phyloP scores from a whole-genome alignment of 768 basidiomycete genomes.

The Calocybe indica region DNA sequence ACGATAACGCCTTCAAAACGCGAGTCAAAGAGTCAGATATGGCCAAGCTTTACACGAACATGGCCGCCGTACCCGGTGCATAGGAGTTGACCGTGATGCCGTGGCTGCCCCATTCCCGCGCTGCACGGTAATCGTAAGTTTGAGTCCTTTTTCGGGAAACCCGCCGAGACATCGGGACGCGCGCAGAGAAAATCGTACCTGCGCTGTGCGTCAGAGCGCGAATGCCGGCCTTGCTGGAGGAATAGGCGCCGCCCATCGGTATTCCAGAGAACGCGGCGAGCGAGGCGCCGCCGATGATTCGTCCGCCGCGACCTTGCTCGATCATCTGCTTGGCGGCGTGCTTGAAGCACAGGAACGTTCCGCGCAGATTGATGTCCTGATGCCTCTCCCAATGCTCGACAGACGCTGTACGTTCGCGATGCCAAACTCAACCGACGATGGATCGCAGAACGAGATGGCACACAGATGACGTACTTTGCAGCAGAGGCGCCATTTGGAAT shows the following conservation, averaged over 20 bases:
- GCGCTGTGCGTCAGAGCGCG: conserved; percentile 26
- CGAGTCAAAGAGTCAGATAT: too few relatives aligned
- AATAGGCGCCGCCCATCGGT: conserved; percentile 17
- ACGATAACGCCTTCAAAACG: too few relatives aligned
- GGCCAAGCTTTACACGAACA: too few relatives aligned
- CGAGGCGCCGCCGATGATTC: conserved; percentile 26
- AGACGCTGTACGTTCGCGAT: conserved; percentile 14
- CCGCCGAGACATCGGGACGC: not conserved
- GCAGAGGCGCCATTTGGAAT: conserved; percentile 9
- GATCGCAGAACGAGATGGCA: too few relatives aligned
- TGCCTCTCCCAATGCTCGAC: conserved; percentile 24
- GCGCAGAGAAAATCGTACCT: conserved; percentile 8
- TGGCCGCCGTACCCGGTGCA: conserved; percentile 13
- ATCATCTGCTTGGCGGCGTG: conserved; percentile 37
- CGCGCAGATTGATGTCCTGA: conserved; percentile 31
- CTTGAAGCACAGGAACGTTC: conserved; percentile 34
- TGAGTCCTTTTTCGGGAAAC: not conserved
- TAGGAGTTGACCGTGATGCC: conserved; percentile 26
- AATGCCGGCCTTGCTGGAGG: conserved; percentile 32
- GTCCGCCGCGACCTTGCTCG: conserved; percentile 30
- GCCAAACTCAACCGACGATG: too few relatives aligned
- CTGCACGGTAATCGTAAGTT: conserved; percentile 3
- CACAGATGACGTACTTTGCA: conserved; percentile 14
- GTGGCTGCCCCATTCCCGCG: conserved; percentile 16
- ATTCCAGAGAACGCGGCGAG: not conserved